Conservation (phyloP, 495 filamentous ascomycete species). For the Lepraria neglecta region DNA sequence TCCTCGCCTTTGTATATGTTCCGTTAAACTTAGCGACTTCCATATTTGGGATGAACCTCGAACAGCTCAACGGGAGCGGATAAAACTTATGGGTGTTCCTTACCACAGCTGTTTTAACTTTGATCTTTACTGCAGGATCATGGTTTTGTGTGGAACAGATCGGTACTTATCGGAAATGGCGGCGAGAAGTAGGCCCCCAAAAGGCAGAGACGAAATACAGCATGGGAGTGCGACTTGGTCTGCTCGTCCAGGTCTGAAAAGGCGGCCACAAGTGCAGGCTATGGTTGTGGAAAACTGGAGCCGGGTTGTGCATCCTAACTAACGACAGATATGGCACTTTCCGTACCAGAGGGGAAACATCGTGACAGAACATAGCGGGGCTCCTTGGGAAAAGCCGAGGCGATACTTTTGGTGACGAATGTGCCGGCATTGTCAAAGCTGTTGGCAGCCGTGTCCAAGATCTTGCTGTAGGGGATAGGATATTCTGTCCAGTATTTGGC, state of each 20-base stretch:
- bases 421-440: no score
- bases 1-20: slow-evolving; percentile 21
- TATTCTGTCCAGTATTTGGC: no score
- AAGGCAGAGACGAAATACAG: neutral
- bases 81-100: slow-evolving; percentile 11
- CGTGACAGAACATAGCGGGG: no score
- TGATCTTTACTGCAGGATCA: neutral
- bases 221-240: neutral
- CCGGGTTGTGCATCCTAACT: neutral
- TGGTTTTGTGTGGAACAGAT: slow-evolving; percentile 11
- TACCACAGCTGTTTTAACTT: slow-evolving; percentile 12
- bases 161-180: neutral
- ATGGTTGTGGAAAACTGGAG: neutral
- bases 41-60: slow-evolving; percentile 21
- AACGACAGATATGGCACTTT: neutral
- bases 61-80: slow-evolving; percentile 17
- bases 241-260: neutral
- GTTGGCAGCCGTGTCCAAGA: no score
- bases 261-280: neutral
- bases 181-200: neutral
- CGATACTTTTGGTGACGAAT: no score
- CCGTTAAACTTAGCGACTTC: slow-evolving; percentile 20
- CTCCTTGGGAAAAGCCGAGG: no score
- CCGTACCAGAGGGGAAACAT: no score
- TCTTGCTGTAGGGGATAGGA: no score